Base-by-base conservation (phyloP, 2,329 filamentous ascomycete genomes). In the Mollisiaceae sp. region DNA sequence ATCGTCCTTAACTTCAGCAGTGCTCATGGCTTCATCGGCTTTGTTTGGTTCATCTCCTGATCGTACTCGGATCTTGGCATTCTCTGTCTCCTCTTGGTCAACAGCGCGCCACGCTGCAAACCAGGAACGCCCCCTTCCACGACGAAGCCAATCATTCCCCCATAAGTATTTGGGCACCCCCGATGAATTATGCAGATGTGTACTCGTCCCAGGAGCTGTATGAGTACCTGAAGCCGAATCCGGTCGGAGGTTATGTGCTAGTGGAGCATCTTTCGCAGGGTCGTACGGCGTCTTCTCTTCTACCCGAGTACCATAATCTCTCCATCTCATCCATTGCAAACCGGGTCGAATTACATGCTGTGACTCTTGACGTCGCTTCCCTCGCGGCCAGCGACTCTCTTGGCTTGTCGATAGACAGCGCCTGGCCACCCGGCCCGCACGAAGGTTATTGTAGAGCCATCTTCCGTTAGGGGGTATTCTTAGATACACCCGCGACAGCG, bases 401-500 rank as follows among this genome's bases (percentile, higher is more conserved):
- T 65, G 63, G 18, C 67, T 64, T 41, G 63, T 64, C 32, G 64
- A 70, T 38, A 67, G 65, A 38, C 52, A 67, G 39, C 65, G 62
- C 55, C 52, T 77, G 78, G 78, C 79, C 77, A 76, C 79, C 78
- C 79, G 78, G 79, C 79, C 79, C 70, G 58, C 77, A 66, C 54
- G 57, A 35, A 68, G 75, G 78, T 76, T 79, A 81, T 77, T 77
- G 76, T 59, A 74, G 65, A 65, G 75, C 77, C 79, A 81, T 81
- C 62, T 63, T 67, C 65, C 66, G 73, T 75, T 78, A 74, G 73
- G 74, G 73, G 75, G 77, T 79, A 79, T 79, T 77, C 77, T 77
- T 74, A 75, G 74, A 76, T 78, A 77, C 76, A 78, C 77, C 78
- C 79, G 79, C 79, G 75, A 76, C 64, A 76, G 78, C 76, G 79